Conservation (phyloP, 2,329 filamentous ascomycete species). For the Sarocladium brachiariae region DNA sequence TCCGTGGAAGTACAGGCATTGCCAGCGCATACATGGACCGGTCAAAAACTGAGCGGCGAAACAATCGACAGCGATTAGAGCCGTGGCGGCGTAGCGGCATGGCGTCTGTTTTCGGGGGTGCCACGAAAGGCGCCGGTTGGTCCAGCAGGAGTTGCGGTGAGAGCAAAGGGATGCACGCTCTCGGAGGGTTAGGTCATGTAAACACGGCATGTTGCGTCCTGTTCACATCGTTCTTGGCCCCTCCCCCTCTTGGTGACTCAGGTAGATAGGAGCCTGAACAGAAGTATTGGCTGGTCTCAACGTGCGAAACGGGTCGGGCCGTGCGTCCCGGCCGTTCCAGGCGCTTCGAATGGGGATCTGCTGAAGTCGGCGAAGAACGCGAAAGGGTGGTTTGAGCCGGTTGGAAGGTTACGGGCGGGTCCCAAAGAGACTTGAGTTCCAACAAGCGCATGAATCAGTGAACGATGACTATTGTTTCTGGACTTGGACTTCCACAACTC, state of each 20-base stretch:
- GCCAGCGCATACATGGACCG: slow-evolving; percentile 8
- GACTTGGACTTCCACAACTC: too few relatives aligned
- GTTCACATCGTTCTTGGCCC: not conserved
- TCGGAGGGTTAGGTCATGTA: not conserved
- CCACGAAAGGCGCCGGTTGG: slow-evolving; percentile 7
- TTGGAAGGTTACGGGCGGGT: too few relatives aligned
- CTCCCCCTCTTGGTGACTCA: not conserved
- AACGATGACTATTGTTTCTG: not conserved
- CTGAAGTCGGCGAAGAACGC: not conserved
- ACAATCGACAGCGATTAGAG: not conserved
- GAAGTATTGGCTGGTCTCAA: not conserved
- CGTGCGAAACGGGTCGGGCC: slow-evolving; percentile 5
- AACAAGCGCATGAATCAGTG: not conserved
- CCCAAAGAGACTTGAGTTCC: too few relatives aligned
- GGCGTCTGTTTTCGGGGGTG: not conserved
- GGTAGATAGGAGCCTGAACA: not conserved
- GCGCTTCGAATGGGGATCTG: not conserved
- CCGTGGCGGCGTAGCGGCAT: slow-evolving; percentile 1
- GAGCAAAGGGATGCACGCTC: not conserved
- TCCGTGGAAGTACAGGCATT: slow-evolving; percentile 1
- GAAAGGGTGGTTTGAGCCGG: not conserved
- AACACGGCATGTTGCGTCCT: not conserved
- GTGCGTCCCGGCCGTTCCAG: not conserved
- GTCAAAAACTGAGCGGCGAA: not conserved
- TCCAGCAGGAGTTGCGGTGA: slow-evolving; percentile 5